Evolutionary conservation across 2,329 filamentous ascomycete genomes (phyloP).

Genomic region (Ramichloridium luteum): DNA sequence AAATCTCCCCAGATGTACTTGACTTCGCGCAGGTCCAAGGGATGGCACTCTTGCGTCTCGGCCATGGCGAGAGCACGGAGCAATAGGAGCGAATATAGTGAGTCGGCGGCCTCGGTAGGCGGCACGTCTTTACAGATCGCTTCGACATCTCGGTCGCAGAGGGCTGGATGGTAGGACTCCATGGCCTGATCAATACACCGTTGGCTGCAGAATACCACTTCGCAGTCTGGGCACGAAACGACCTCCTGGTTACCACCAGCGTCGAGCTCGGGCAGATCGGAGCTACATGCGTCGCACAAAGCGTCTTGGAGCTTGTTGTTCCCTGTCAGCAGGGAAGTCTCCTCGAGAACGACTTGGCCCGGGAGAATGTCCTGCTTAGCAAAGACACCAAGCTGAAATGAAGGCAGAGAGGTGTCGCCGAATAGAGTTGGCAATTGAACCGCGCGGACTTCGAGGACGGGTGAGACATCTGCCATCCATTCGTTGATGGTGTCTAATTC

Average conservation of each 20-base stretch:
- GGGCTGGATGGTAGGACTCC: constrained; percentile 44
- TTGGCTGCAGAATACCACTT: constrained; percentile 49
- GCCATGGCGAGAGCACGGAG: constrained; percentile 49
- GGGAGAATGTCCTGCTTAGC: constrained; percentile 68
- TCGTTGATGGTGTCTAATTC: constrained; percentile 57
- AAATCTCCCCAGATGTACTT: constrained; percentile 58
- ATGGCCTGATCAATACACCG: constrained; percentile 45
- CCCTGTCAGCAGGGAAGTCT: constrained; percentile 77
- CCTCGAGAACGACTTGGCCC: constrained; percentile 63
- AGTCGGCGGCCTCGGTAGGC: constrained; percentile 45
- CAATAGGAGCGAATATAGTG: constrained; percentile 48
- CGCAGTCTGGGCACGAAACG: constrained; percentile 42
- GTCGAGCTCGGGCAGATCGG: constrained; percentile 45
- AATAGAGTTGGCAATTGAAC: constrained; percentile 60
- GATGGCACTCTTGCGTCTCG: constrained; percentile 46
- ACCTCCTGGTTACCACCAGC: constrained; percentile 14
- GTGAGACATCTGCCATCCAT: constrained; percentile 55
- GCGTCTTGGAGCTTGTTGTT: constrained; percentile 79
- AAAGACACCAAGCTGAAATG: constrained; percentile 80
- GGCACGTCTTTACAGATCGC: constrained; percentile 47
- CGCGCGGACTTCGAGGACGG: constrained; percentile 68
- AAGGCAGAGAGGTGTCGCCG: constrained; percentile 27
- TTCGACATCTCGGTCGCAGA: constrained; percentile 45
- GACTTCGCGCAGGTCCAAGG: constrained; percentile 47
- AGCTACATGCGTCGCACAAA: constrained; percentile 80